Conservation (phyloP, 352 stramenopile species). For the Globisporangium echinulatum region DNA sequence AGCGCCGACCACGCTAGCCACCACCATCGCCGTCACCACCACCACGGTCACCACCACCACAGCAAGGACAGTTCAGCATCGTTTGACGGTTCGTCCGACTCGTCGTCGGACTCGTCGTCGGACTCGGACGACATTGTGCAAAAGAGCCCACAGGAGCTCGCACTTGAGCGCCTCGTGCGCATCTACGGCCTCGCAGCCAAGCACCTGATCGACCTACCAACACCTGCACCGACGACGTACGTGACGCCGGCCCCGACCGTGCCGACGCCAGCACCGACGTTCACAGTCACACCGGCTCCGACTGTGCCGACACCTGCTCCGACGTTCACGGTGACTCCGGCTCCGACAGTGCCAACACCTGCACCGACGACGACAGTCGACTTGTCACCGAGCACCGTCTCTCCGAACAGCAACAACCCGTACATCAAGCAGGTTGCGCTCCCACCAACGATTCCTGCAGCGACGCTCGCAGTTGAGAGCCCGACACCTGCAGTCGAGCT, state of each 20-base stretch:
- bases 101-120: background rate
- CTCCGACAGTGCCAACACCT: slow-evolving; percentile 8
- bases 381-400: background rate
- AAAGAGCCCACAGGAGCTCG: slow-evolving; percentile 5
- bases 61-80: background rate
- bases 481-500: slow-evolving; percentile 1
- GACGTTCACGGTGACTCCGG: background rate
- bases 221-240: slow-evolving; percentile 11
- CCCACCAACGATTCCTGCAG: slow-evolving; percentile 2
- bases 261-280: slow-evolving; percentile 7
- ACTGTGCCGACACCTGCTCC: slow-evolving; percentile 1
- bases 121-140: slow-evolving; percentile 2
- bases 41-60: slow-evolving; percentile 6
- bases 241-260: slow-evolving; percentile 10
- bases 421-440: slow-evolving; percentile 15
- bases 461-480: slow-evolving; percentile 5
- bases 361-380: slow-evolving; percentile 1
- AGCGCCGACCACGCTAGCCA: slow-evolving; percentile 2
- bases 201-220: background rate
- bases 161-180: slow-evolving; percentile 6
- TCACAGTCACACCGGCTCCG: slow-evolving; percentile 3
- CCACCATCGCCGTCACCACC: background rate
- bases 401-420: slow-evolving; percentile 1
- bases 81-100: slow-evolving; percentile 1
- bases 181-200: slow-evolving; percentile 12